Evolutionary conservation across 768 basidiomycete species (phyloP).

Genomic region (Thelephora ganbajun): DNA sequence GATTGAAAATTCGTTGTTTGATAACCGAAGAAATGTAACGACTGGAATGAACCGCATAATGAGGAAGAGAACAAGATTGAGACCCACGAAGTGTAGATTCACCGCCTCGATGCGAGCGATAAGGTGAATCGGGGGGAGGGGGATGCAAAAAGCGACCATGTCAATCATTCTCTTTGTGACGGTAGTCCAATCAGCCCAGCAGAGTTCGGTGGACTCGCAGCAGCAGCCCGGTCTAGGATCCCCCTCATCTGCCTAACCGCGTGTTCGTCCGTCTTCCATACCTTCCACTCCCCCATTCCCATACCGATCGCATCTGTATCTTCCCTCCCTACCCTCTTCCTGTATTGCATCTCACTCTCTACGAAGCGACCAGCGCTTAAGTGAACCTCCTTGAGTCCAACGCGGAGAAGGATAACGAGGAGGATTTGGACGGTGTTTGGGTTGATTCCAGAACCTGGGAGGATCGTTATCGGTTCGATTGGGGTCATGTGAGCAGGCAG

Average conservation of each 20-base stretch:
- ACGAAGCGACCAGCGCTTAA: constrained; percentile 60
- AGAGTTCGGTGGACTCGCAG: neutral
- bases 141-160: no score
- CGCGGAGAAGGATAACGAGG: constrained; percentile 34
- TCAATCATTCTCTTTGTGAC: no score
- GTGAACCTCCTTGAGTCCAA: constrained; percentile 57
- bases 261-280: constrained; percentile 51
- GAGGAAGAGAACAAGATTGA: no score
- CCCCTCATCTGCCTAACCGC: constrained; percentile 37
- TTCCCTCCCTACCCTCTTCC: constrained; percentile 18
- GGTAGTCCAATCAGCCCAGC: no score
- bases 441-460: constrained; percentile 72
- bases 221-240: constrained; percentile 24
- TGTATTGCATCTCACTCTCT: constrained; percentile 35
- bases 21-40: no score
- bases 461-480: constrained; percentile 21
- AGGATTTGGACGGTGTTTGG: constrained; percentile 33
- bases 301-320: constrained; percentile 71
- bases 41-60: no score
- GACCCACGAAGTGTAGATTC: neutral
- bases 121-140: neutral
- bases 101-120: neutral
- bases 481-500: constrained; percentile 1
- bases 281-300: constrained; percentile 50
- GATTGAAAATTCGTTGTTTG: no score